Base-by-base conservation (phyloP, 176 grass and related monocot genomes). In the Ensete ventricosum region DNA sequence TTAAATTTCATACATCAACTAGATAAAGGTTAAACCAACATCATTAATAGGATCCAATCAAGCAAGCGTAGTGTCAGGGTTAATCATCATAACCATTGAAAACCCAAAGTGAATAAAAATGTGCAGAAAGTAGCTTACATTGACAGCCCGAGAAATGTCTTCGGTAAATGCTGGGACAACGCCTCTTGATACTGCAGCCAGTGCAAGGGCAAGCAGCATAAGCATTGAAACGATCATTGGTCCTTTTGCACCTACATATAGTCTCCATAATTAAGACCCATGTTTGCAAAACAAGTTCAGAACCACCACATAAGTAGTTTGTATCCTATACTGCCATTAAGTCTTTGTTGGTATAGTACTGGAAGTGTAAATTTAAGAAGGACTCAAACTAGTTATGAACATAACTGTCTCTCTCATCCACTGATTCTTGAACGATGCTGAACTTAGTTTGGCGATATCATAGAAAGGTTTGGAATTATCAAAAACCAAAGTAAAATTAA, bases 141-240 rank as follows among this genome's bases (percentile, higher is more conserved):
- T 97, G 83, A 93, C 81, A 87, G 94, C 53, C 79, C 90, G 90
- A 87, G 90, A 82, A 52, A 91, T 83, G 63, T 97, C 94, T 69
- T 93, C 90, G 0, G 89, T 93, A 83, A 89, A 97, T 93, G 94
- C 71, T 67, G 90, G 90, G 20, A 87, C 64, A 73, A 91, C 59
- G 55, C 88, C 94, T 74, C 55, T 87, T 78, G 85, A 87, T 81
- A 87, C 88, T n/a, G 85, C 80, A 43, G 78, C 75, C 74, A 97
- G 80, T 80, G 90, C 71, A 67, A 93, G n/a, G 73, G 84, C 88
- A 83, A 97, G 85, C 13, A 85, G 65, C 79, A 66, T 50, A 72
- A 65, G 89, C 76, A 88, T 60, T 67, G 87, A 68, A 64, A 87
- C 82, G 81, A 80, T 75, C 81, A 97, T 48, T 77, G 80, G 79